Base-by-base conservation (phyloP, 2,329 filamentous ascomycete genomes). In the Dactylellina leptospora region DNA sequence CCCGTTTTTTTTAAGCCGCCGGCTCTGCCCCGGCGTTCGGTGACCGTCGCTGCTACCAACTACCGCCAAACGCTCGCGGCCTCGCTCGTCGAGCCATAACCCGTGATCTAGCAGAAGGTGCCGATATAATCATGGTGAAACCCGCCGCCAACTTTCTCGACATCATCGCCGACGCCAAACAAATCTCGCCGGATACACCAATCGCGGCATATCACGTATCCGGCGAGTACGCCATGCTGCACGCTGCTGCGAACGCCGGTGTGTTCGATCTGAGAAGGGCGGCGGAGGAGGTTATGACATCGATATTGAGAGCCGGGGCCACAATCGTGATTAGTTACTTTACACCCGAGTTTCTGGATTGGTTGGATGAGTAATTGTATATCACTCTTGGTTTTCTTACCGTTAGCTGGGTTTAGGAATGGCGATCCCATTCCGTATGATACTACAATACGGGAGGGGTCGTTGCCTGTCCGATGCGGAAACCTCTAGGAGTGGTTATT, bases 121-220 rank as follows among this genome's bases (percentile, higher is more conserved):
- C 95, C 18, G 95, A 99, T 78, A 92, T 97, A 76, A 96, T 99
- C 81, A 97, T 99, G 93, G 95, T 99, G 74, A 99, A 99, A 84
- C 95, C 95, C 1, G 95, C 95, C 8, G 90, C 90, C 77, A 92
- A 93, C 80, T 99, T 96, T 80, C 85, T 99, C 47, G 95, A 99
- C 81, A 96, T 99, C 77, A 97, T 99, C 80, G 92, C 91, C 76
- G 95, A 99, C 78, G 95, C 95, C 58, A 97, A 96, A 83, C 92
- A 97, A 59, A 85, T 97, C 59, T 93, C 91, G 69, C 90, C 88
- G 79, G 92, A 97, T 80, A 85, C 97, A 80, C 95, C 95, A 1
- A 85, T 99, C 33, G 93, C 95, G 0, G 93, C 95, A 20, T 99
- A 99, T 80, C 95, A 99, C 80, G 95, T 99, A 69, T 95, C 90